Evolutionary conservation across 2,329 filamentous ascomycete species (phyloP), one percentile per base, ranked within the genome.

Genomic region (Aspergillus oerlinghausenensis): DNA sequence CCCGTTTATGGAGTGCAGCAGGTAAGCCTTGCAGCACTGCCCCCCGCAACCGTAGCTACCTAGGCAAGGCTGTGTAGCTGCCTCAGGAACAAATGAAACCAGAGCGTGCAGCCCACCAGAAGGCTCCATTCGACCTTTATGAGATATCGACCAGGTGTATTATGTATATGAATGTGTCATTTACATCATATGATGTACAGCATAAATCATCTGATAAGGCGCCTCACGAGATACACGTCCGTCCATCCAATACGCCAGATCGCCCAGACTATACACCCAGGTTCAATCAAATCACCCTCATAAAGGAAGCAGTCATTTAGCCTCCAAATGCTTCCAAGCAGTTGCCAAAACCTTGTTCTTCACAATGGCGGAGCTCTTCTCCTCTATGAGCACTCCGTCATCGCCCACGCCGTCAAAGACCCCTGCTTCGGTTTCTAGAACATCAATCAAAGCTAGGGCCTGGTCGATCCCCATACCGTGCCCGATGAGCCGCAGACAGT

Each of bases 391-490:
- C 28, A 67, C 51, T 8, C 61, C 60, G 25, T 61, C 55, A 48
- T 66, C 64, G 0, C 59, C 62, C 3, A 64, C 55, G 1, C 52
- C 55, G 17, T 63, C 65, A 43, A 70, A 63, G 8, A 69, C 58
- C 3, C 67, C 66, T 38, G 64, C 62, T 49, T 69, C 65, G n/a
- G 52, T 51, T 49, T 64, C 60, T 19, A 75, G 55, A 14, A 75
- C 59, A 25, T 72, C 68, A 25, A 69, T 67, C 52, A 75, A 56
- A 29, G 70, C 70, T 14, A 74, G 55, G 8, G 73, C 73, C 58
- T 75, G 73, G 29, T 74, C 70, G 14, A 76, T 67, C 1, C 73
- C 74, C 63, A 73, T 69, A 3, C 63, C 61, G 42, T 70, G 60
- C 23, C 73, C 72, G 57, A 76, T 71, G 49, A 68, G 61, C 32